Evolutionary conservation across 192 early-diverging fungal genomes (phyloP), one percentile per base, ranked within the genome.

Genomic region (Diversispora epigaea): DNA sequence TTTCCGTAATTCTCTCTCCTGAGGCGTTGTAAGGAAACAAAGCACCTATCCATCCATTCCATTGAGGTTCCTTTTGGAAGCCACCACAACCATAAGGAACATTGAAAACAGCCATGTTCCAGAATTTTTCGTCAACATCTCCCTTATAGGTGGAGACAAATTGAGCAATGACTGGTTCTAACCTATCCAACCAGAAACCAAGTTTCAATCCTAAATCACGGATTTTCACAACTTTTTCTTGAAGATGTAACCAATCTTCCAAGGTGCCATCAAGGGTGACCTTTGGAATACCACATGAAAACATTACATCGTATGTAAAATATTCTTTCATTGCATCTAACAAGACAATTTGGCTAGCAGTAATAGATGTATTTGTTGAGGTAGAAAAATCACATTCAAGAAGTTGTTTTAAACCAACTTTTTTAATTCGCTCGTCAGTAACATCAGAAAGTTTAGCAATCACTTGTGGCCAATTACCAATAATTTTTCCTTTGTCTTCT

Each of bases 261-360:
- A 70, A 49, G 55, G 44, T 66, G 0, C 61, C 72, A 46, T 64
- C 60, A 32, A 74, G 55, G 14, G 63, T 65, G 22, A 74, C 72
- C 21, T 65, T 61, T 32, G 72, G 72, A 40, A 74, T 74, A 74
- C 72, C 72, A 54, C 72, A 74, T n/a, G n/a, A 5, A 17, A 8
- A 65, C 43, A 12, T 4, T 14, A 14, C 12, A 74, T 14, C 21
- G 19, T 49, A 64, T 0, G 0, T 60, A 40, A 74, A 63, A 65
- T 63, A 74, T n/a, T 74, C 12, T 60, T 68, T 45, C 25, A 32
- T 32, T 32, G 25, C 25, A 32, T 32, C 25, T 0, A 32, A 32
- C 25, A 32, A 32, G 25, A 32, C 2, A 32, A 32, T 32, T 32
- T 32, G 25, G 25, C 25, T 32, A 32, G 25, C 25, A 2, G 25